Conservation (phyloP, 768 basidiomycete species). For the Pisolithus microcarpus region DNA sequence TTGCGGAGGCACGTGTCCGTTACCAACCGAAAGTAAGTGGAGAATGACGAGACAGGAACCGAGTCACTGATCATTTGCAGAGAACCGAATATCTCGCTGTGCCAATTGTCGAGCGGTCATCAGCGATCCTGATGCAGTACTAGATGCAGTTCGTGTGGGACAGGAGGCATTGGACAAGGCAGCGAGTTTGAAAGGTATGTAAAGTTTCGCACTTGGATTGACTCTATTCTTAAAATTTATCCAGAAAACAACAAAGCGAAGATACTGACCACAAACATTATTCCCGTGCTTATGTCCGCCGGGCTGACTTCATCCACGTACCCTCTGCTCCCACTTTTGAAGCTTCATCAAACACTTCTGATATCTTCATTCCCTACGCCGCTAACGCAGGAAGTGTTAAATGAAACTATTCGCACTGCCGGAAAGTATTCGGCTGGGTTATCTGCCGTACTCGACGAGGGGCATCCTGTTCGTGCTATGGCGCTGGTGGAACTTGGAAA, state of each 20-base stretch:
- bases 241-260: constrained; percentile 53
- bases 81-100: constrained; percentile 44
- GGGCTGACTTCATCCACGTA: constrained; percentile 61
- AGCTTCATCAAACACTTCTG: constrained; percentile 66
- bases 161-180: constrained; percentile 75
- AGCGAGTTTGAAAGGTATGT: constrained; percentile 51
- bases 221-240: background rate
- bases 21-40: constrained; percentile 52
- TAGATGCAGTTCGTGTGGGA: constrained; percentile 62
- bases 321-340: constrained; percentile 67
- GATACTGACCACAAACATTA: constrained; percentile 56
- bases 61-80: constrained; percentile 25
- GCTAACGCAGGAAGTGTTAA: constrained; percentile 45
- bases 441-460: constrained; percentile 42
- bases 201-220: background rate
- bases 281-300: constrained; percentile 54
- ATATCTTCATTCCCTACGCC: constrained; percentile 40
- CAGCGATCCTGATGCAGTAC: constrained; percentile 42
- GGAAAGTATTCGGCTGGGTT: constrained; percentile 50
- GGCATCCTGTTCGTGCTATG: constrained; percentile 74
- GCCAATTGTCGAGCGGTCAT: constrained; percentile 46
- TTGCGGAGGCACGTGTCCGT: constrained; percentile 57
- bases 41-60: background rate
- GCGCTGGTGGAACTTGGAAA: constrained; percentile 77
- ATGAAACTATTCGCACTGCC: constrained; percentile 54